Base-by-base conservation (phyloP, 345 rosid species). In the Moricandia moricandioides region DNA sequence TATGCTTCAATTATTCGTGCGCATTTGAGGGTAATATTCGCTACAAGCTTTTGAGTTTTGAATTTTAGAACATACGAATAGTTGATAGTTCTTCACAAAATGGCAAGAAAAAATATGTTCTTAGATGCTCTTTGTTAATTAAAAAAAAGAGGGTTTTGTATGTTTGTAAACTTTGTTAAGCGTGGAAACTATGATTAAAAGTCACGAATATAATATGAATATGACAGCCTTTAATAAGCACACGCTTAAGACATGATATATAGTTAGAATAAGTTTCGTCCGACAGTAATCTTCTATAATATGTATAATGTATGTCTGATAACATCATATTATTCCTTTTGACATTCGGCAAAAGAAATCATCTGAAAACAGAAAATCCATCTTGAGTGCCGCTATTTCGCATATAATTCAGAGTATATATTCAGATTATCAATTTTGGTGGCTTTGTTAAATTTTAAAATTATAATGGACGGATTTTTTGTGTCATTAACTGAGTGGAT, bases 401-500 rank as follows among this genome's bases (percentile, higher is more conserved):
- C 59, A 75, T 56, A 18, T 29, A 62, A 37, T 61, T 62, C 4
- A 17, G 4, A 65, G 40, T 33, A 33, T 5, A 4, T 33, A 33
- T 33, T 33, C 37, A 3, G 8, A 33, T 33, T 5, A 33, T 29
- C 31, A 29, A 37, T 61, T 43, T 70, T 40, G 65, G 40, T 55
- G 75, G 66, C 66, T 63, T 55, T 70, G 52, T 34, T 27, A 55
- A 33, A 62, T 63, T 43, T 11, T 33, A 27, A 70, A 29, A 76
- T 63, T 47, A 35, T 47, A n/a, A 56, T 11, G 12, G 47, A 61
- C 26, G 35, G 45, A 10, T 55, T 52, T 31, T 43, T 77, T 64
- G 17, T 57, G 67, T 77, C 67, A 70, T 47, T 64, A 70, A 71
- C 37, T 71, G 80, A 71, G 76, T 77, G 76, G 76, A 58, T 11